Evolutionary conservation across 1,284 basidiomycete species (phyloP), one percentile per base, ranked within the genome.

Genomic region (Cystobasidium pallidum): DNA sequence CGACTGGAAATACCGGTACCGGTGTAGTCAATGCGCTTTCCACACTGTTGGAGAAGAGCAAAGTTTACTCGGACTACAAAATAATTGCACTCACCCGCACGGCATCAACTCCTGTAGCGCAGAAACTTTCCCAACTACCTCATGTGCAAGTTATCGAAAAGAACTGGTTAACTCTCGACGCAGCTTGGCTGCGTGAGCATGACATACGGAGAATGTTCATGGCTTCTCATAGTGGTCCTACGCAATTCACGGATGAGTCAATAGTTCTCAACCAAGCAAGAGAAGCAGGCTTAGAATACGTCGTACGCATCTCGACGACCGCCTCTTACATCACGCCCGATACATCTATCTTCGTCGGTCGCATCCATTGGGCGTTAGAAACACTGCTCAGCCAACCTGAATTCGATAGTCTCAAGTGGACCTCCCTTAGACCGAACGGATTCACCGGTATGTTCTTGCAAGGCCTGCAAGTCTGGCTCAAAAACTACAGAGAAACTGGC

Each of bases 1-100:
- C 76, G 1, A 76, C 75, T 2, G 76, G 75, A n/a, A 77, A 77
- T 65, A 76, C 76, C 24, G 76, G 76, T 26, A 26, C 19, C n/a
- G 59, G 39, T 10, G 59, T 62, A 19, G 39, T 43, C 2, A 19
- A 39, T 41, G 28, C 32, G 11, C 59, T 62, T 3, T 62, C 59
- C 2, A 30, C 30, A 6, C 59, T 62, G 13, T 3, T 62, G 15
- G 19, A 36, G 19, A 26, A 43, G 17, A 43, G 59, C 59, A 41
- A 62, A 26, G 17, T 4, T 1, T 28, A 43, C 15, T 36, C 59
- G 17, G 17, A 15, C 36, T 62, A 62, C 17, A 70, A 26, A 3
- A 62, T 62, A 11, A 41, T 62, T 8, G 59, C 59, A n/a, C 59
- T 62, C 15, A 26, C 59, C 2, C 59, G 59, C n/a, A 43, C 8